Evolutionary conservation across 139 green algal species (phyloP), one percentile per base, ranked within the genome.

Genomic region (Chlamydomonas eustigma): DNA sequence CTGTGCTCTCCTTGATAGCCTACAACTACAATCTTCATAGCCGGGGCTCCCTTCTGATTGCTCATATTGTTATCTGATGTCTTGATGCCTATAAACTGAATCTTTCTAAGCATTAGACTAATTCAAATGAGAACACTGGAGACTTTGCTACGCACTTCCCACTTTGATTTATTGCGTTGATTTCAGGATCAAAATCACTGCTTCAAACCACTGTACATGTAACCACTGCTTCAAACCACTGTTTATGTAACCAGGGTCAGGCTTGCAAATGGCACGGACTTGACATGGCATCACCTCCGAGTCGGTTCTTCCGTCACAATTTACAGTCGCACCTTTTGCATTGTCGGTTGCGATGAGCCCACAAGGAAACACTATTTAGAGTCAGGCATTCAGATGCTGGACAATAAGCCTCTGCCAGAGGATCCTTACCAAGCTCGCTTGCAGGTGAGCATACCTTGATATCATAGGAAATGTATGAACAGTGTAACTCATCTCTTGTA

Each of bases 101-200:
- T n/a, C n/a, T n/a, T n/a, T n/a, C n/a, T n/a, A n/a, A n/a, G n/a
- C n/a, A n/a, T n/a, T n/a, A n/a, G n/a, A n/a, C n/a, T n/a, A n/a
- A n/a, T n/a, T n/a, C n/a, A n/a, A n/a, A n/a, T n/a, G n/a, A n/a
- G n/a, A n/a, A n/a, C n/a, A n/a, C n/a, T n/a, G n/a, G n/a, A n/a
- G n/a, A n/a, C n/a, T n/a, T n/a, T n/a, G n/a, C n/a, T n/a, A n/a
- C n/a, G n/a, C n/a, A n/a, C n/a, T n/a, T n/a, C n/a, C n/a, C n/a
- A n/a, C n/a, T n/a, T n/a, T n/a, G n/a, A n/a, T n/a, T n/a, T n/a
- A n/a, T n/a, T n/a, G 34, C 39, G 4, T 31, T 34, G 68, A 91
- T 6, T 90, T 90, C 58, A 86, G 83, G 0, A 78, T 90, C 4
- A 66, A 70, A 2, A 64, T 8, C 58, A 70, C 50, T 66, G 4